phyloP scores from a whole-genome alignment of 1,139 yeast species.

The Lodderomyces oxycetoniae region DNA sequence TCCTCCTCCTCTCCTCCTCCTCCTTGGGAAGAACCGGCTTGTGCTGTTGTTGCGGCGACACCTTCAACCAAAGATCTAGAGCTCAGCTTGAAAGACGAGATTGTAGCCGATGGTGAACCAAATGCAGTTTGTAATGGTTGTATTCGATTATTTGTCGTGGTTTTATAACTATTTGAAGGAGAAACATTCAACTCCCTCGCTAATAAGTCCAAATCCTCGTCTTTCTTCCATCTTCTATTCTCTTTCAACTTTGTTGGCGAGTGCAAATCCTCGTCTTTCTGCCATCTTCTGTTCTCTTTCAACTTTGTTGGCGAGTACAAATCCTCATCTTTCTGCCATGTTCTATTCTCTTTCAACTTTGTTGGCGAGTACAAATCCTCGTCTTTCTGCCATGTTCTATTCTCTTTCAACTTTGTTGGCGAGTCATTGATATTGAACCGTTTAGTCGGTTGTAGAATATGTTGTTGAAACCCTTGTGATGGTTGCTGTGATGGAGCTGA shows the following conservation, averaged over 20 bases:
- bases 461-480: too few species aligned
- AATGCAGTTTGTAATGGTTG: conserved; percentile 29
- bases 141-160: conserved; percentile 20
- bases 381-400: not conserved
- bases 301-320: too few species aligned
- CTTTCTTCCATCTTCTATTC: too few species aligned
- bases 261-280: too few species aligned
- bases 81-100: conserved; percentile 35
- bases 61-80: conserved; percentile 6
- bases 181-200: conserved; percentile 36
- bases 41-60: conserved; percentile 13
- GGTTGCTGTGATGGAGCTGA: too few species aligned
- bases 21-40: conserved; percentile 5
- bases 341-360: conserved; percentile 4
- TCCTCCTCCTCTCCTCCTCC: conserved; percentile 18
- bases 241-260: too few species aligned
- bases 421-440: conserved; percentile 19
- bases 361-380: conserved; percentile 13
- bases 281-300: too few species aligned
- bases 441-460: conserved; percentile 32
- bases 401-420: conserved; percentile 8
- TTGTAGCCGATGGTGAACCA: conserved; percentile 45
- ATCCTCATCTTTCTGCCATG: too few species aligned
- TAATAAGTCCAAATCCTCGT: conserved; percentile 35
- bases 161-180: too few species aligned